Conservation (phyloP, 352 stramenopile species). For the Phytopythium ostracodes region DNA sequence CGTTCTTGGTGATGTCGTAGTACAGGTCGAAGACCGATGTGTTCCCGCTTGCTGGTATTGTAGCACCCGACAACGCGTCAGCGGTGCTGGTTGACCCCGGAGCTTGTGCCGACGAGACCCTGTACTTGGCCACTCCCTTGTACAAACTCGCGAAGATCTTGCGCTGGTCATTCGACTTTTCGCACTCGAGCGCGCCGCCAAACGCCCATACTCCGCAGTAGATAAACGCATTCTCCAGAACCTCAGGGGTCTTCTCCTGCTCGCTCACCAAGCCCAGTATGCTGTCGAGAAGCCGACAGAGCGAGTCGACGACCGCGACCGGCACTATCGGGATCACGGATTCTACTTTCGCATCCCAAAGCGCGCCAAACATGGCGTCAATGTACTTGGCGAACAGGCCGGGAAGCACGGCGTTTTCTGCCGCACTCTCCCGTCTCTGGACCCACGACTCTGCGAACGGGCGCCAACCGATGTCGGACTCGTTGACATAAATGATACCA, state of each 20-base stretch:
- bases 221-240: constrained; percentile 94
- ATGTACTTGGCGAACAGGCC: constrained; percentile 94
- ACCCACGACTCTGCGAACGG: constrained; percentile 95
- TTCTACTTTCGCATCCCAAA: constrained; percentile 59
- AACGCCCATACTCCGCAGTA: constrained; percentile 96
- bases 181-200: constrained; percentile 89
- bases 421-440: constrained; percentile 65
- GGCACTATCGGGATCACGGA: constrained; percentile 47
- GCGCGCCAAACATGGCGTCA: constrained; percentile 75
- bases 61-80: constrained; percentile 12
- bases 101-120: constrained; percentile 22
- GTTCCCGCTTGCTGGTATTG: constrained; percentile 6
- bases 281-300: constrained; percentile 94
- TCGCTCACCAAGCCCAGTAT: constrained; percentile 75
- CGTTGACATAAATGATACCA: constrained; percentile 97
- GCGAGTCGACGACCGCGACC: constrained; percentile 82
- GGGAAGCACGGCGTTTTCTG: constrained; percentile 81
- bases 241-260: constrained; percentile 77
- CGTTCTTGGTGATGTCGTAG: constrained; percentile 67
- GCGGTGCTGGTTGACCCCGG: constrained; percentile 8
- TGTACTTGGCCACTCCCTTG: constrained; percentile 75
- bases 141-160: constrained; percentile 54
- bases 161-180: constrained; percentile 64
- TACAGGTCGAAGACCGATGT: constrained; percentile 76
- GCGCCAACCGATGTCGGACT: constrained; percentile 89